Base-by-base conservation (phyloP, 257 asterid genomes). In the Solanum ossicruentum region DNA sequence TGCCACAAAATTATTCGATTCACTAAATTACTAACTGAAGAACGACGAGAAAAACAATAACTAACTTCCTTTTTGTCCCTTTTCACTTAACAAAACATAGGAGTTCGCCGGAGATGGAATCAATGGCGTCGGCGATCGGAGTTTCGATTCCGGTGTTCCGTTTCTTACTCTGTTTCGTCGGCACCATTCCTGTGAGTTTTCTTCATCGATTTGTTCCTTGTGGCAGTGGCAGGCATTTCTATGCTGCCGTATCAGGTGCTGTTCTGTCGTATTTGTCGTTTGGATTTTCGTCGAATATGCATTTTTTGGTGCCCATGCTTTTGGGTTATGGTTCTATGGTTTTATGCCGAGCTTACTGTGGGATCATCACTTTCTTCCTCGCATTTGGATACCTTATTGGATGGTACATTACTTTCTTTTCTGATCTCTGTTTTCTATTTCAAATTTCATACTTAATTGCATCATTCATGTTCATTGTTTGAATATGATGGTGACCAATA, bases 351-450 rank as follows among this genome's bases (percentile, higher is more conserved):
- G 88, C 89, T 85, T 71, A 92, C 86, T 93, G 97, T 28, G 99
- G 99, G 78, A 84, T 90, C 85, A 84, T 96, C 84, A 90, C 98
- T 63, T 96, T 93, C 89, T 88, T 93, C 85, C 84, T 90, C 43
- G 97, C 95, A 45, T 95, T 96, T 80, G 97, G 98, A 12, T 96
- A 95, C 90, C 98, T 96, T 86, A 95, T 96, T 88, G 98, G 99
- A 86, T 96, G 99, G 99, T 96, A 88, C 28, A 87, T 69, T 36
- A 36, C 36, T 32, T 67, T 67, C 21, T 7, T 67, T 36, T 67
- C 23, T 3, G 49, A 36, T 69, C 52, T 69, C 78, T 69, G 52
- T 69, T 69, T 69, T 23, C 28, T 0, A 36, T 69, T 69, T 9
- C 4, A 12, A 36, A 69, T 69, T 7, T 36, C 77, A 69, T 36